A percentile compares a stretch with the other conserved stretches of the same genome.
Conservation (phyloP, 768 basidiomycete genomes). For the Tulasnella sp. region DNA sequence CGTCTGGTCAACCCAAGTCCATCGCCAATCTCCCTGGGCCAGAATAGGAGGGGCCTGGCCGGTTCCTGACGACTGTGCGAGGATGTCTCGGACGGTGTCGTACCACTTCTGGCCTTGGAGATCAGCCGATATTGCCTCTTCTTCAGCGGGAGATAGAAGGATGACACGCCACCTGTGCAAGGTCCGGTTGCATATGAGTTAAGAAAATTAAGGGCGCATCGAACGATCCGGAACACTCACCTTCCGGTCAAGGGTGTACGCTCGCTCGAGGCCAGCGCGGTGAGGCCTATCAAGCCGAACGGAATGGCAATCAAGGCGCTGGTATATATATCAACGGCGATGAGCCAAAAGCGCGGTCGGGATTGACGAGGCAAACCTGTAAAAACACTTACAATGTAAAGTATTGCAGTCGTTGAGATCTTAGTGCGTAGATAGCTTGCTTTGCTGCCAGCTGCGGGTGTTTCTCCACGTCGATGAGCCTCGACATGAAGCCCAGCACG, state of each 20-base stretch:
- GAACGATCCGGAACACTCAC: conserved; percentile 43
- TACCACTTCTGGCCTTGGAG: conserved; percentile 86
- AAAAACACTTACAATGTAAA: conserved; percentile 8
- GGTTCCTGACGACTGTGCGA: conserved; percentile 49
- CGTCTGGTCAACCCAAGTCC: conserved; percentile 77
- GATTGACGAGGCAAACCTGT: not conserved
- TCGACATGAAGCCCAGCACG: conserved; percentile 40
- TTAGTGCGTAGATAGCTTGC: not conserved
- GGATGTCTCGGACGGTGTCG: conserved; percentile 70
- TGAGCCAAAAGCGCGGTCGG: not conserved
- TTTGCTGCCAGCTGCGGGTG: conserved; percentile 3
- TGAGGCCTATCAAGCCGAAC: conserved; percentile 57
- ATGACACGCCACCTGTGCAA: conserved; percentile 77
- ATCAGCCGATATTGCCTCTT: conserved; percentile 79
- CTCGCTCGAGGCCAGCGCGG: conserved; percentile 68
- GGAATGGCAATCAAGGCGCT: conserved; percentile 58
- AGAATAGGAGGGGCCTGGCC: conserved; percentile 56
- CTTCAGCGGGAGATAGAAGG: conserved; percentile 86
- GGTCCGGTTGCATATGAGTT: conserved; percentile 22
- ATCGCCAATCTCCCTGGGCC: conserved; percentile 80
- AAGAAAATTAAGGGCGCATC: not conserved
- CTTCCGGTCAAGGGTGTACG: conserved; percentile 81
- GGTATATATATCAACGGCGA: conserved; percentile 35
- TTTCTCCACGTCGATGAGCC: conserved; percentile 42
- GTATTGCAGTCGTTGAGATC: conserved; percentile 8